A percentile compares a stretch with the other conserved stretches of the same genome.
Conservation (phyloP, 176 grass and related monocot species). For the Oryza coarctata region DNA sequence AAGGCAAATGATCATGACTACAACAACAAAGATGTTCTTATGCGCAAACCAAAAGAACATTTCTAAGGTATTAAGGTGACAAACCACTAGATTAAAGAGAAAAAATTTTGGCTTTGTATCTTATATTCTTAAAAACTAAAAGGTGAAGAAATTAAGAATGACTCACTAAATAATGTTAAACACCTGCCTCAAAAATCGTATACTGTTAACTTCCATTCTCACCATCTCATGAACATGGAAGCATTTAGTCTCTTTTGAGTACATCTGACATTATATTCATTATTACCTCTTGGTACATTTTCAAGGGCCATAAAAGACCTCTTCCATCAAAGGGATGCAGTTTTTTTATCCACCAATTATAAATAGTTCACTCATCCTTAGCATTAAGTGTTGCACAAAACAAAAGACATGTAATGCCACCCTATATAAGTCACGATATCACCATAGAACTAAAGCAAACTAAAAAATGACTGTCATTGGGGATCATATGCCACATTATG, state of each 20-base stretch:
- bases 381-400: not conserved
- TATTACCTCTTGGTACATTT: not conserved
- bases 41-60: not conserved
- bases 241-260: no score
- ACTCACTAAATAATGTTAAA: not conserved
- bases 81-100: not conserved
- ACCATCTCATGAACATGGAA: not conserved
- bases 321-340: not conserved
- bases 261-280: not conserved
- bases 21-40: not conserved
- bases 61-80: not conserved
- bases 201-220: not conserved
- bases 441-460: not conserved
- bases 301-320: not conserved
- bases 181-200: not conserved
- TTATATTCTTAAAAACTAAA: not conserved
- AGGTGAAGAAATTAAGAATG: not conserved
- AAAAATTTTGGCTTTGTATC: not conserved
- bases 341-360: conserved; percentile 1
- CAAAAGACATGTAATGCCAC: not conserved
- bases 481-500: not conserved
- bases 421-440: not conserved
- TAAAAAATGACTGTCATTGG: not conserved
- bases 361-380: conserved; percentile 6
- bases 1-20: not conserved